phyloP scores from a whole-genome alignment of 805 yeast species.

The Schwanniomyces sp. region DNA sequence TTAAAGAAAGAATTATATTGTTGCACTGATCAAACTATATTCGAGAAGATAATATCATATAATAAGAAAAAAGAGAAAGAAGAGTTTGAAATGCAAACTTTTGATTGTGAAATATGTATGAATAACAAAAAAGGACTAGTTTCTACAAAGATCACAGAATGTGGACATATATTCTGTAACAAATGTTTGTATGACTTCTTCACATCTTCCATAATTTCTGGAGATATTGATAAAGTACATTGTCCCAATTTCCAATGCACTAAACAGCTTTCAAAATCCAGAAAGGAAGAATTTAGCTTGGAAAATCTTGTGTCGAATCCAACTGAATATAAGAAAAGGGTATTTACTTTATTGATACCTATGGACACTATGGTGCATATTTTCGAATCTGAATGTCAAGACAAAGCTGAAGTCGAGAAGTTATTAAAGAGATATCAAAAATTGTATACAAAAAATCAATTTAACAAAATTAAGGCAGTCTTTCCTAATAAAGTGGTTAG shows the following conservation, averaged over 20 bases:
- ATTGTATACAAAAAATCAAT: constrained; percentile 38
- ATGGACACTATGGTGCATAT: constrained; percentile 31
- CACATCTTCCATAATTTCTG: constrained; percentile 40
- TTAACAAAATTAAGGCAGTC: constrained; percentile 41
- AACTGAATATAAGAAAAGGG: constrained; percentile 26
- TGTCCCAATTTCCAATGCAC: constrained; percentile 60
- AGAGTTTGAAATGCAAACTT: constrained; percentile 36
- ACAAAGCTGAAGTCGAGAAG: constrained; percentile 8
- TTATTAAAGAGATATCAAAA: constrained; percentile 37
- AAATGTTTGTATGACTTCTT: constrained; percentile 46
- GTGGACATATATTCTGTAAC: constrained; percentile 52
- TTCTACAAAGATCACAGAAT: constrained; percentile 38
- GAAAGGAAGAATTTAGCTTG: constrained; percentile 17
- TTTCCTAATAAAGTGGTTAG: constrained; percentile 49
- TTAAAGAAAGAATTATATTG: constrained; percentile 7
- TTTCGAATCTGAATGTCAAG: constrained; percentile 10
- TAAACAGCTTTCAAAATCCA: constrained; percentile 14
- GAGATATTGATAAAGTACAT: constrained; percentile 51
- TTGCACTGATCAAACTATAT: constrained; percentile 8
- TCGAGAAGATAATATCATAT: constrained; percentile 15
- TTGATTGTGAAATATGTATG: constrained; percentile 59
- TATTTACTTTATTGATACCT: constrained; percentile 45
- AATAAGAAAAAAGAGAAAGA: constrained; percentile 16
- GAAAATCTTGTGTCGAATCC: constrained; percentile 18
- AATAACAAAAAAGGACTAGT: constrained; percentile 44